Percentiles rank a stretch among this genome's conserved stretches.
These are phyloP conservation scores for Infundibulicybe gibba DNA, from an alignment of 768 basidiomycete genomes.

Conservation along the genomic window DNA sequence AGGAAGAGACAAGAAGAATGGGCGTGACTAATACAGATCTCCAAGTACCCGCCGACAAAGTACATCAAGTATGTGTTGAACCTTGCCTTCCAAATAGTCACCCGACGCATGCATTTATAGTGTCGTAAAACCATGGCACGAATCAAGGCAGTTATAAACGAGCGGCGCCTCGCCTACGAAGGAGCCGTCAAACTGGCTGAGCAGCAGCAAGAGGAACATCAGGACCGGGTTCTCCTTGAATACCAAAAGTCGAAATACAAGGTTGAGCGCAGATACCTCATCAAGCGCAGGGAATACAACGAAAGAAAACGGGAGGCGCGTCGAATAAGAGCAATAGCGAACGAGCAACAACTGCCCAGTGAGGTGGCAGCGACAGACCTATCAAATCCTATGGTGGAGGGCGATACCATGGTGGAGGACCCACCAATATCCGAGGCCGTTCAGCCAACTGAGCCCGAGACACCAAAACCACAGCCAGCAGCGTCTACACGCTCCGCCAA, in stretches of 20 bases:
- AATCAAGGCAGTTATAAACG: constrained; percentile 89
- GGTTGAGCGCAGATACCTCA: constrained; percentile 13
- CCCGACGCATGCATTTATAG: constrained; percentile 33
- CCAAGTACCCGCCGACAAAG: constrained; percentile 30
- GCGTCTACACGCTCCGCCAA: not conserved
- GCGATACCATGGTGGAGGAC: no score
- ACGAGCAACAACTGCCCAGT: constrained; percentile 9
- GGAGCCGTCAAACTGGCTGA: constrained; percentile 51
- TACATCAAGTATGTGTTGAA: constrained; percentile 38
- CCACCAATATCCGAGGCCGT: no score
- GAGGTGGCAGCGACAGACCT: not conserved
- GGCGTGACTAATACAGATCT: constrained; percentile 31
- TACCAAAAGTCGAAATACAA: constrained; percentile 18
- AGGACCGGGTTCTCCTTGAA: constrained; percentile 22
- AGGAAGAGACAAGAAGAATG: constrained; percentile 68
- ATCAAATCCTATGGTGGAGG: no score
- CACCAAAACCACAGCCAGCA: not conserved
- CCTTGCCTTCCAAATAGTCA: not conserved
- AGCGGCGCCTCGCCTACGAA: constrained; percentile 82
- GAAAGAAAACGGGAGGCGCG: constrained; percentile 5
- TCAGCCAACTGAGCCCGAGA: not conserved
- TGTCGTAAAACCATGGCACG: constrained; percentile 95
- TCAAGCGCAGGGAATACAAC: constrained; percentile 10
- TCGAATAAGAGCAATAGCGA: not conserved
- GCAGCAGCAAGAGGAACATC: constrained; percentile 24